phyloP scores from a whole-genome alignment of 352 stramenopile species.

The Blastocystis sp. region DNA sequence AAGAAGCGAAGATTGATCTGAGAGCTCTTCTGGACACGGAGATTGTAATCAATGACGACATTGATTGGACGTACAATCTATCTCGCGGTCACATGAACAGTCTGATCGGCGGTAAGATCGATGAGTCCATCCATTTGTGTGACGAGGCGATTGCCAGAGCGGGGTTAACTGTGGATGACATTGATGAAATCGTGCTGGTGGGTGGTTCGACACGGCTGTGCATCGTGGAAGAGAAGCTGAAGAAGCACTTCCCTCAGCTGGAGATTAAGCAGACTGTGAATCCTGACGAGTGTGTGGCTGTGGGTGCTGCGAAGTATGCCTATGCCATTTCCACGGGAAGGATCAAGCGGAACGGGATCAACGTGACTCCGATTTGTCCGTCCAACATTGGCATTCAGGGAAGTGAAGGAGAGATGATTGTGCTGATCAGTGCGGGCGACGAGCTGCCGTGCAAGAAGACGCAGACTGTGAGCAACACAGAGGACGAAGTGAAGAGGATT shows the following conservation, averaged over 20 bases:
- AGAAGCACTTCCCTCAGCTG: slow-evolving; percentile 2
- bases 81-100: background rate
- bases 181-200: slow-evolving; percentile 62
- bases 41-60: slow-evolving; percentile 1
- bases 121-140: background rate
- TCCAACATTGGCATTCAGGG: background rate
- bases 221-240: slow-evolving; percentile 24
- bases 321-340: background rate
- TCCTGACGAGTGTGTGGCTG: slow-evolving; percentile 65
- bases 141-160: background rate
- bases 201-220: slow-evolving; percentile 56
- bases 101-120: background rate
- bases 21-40: background rate
- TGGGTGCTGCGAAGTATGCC: slow-evolving; percentile 64
- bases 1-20: slow-evolving; percentile 46
- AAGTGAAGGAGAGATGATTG: background rate
- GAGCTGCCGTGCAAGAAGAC: background rate
- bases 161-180: slow-evolving; percentile 23
- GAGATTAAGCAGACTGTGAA: slow-evolving; percentile 37
- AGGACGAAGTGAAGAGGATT: background rate
- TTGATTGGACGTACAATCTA: background rate
- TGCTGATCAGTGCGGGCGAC: background rate
- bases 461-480: background rate
- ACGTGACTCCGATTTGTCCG: background rate
- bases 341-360: background rate